phyloP scores from a whole-genome alignment of 2,329 filamentous ascomycete species.

The Fusarium newnesense region DNA sequence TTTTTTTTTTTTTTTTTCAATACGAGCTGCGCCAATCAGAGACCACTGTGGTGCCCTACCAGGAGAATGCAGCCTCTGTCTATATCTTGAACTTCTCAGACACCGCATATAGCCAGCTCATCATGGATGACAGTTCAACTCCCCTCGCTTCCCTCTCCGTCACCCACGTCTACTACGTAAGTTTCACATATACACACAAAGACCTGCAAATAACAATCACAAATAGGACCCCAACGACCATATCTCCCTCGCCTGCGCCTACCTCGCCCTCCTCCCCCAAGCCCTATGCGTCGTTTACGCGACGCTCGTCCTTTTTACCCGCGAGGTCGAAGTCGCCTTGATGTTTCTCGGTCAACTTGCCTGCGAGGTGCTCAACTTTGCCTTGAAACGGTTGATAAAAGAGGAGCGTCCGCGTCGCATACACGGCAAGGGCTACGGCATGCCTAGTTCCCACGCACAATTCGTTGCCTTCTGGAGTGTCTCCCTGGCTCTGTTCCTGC shows the following conservation, averaged over 20 bases:
- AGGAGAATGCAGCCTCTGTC: conserved; percentile 17
- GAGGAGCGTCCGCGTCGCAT: conserved; percentile 86
- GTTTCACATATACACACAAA: conserved; percentile 43
- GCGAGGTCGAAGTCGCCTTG: conserved; percentile 87
- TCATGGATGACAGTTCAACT: conserved; percentile 44
- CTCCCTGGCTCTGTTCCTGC: conserved; percentile 84
- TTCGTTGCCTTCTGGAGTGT: conserved; percentile 93
- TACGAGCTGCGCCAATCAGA: not conserved
- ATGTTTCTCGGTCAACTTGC: conserved; percentile 93
- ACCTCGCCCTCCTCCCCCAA: conserved; percentile 93
- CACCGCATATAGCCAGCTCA: conserved; percentile 11
- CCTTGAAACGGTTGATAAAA: conserved; percentile 88
- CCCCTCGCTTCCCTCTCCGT: conserved; percentile 90
- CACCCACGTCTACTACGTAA: conserved; percentile 95
- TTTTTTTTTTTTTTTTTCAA: not conserved
- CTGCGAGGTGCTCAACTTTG: conserved; percentile 92
- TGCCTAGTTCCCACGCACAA: conserved; percentile 94
- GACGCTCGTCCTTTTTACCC: conserved; percentile 88
- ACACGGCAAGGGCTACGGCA: conserved; percentile 95
- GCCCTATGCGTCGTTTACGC: conserved; percentile 90
- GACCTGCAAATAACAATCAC: not conserved
- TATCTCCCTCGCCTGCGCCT: conserved; percentile 88
- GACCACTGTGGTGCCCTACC: not conserved
- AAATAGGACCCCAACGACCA: conserved; percentile 85
- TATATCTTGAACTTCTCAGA: not conserved